These are phyloP conservation scores for Suillus subluteus DNA, from an alignment of 768 basidiomycete species.

Conservation along the genomic window DNA sequence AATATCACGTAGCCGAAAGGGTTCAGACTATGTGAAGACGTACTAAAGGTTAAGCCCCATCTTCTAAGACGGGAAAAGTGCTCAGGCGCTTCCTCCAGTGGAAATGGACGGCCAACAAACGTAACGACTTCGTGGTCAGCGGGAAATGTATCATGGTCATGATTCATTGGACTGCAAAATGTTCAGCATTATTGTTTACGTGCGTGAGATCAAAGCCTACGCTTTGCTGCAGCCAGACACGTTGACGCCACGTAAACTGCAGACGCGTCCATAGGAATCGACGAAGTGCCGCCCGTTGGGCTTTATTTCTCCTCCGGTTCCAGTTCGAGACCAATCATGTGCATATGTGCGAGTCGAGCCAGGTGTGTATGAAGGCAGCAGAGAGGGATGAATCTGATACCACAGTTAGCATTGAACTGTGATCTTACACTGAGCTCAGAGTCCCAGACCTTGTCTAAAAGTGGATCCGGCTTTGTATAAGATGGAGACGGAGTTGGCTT, in stretches of 20 bases:
- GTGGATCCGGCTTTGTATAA: slow-evolving; percentile 1
- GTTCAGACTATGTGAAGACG: slow-evolving; percentile 28
- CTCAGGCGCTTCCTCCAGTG: slow-evolving; percentile 84
- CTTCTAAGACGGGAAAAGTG: slow-evolving; percentile 79
- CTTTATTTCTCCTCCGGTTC: slow-evolving; percentile 58
- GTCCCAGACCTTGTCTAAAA: background rate
- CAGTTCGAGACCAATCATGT: slow-evolving; percentile 69
- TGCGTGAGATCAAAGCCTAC: slow-evolving; percentile 44
- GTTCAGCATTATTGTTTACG: background rate
- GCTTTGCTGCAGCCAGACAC: slow-evolving; percentile 82
- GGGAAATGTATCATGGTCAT: slow-evolving; percentile 71
- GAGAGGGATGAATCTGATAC: slow-evolving; percentile 50
- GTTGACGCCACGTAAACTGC: slow-evolving; percentile 84
- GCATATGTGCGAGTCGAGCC: slow-evolving; percentile 59
- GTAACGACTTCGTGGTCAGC: slow-evolving; percentile 65
- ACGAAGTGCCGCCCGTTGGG: slow-evolving; percentile 81
- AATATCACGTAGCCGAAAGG: background rate
- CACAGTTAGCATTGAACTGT: background rate
- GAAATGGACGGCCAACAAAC: slow-evolving; percentile 92
- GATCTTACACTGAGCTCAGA: background rate
- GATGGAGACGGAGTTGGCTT: slow-evolving; percentile 12
- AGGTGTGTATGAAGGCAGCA: slow-evolving; percentile 44
- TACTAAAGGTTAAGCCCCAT: slow-evolving; percentile 90
- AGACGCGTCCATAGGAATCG: slow-evolving; percentile 79
- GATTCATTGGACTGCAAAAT: slow-evolving; percentile 61